Conservation (phyloP, 306 rosid species). For the Delonix regia region DNA sequence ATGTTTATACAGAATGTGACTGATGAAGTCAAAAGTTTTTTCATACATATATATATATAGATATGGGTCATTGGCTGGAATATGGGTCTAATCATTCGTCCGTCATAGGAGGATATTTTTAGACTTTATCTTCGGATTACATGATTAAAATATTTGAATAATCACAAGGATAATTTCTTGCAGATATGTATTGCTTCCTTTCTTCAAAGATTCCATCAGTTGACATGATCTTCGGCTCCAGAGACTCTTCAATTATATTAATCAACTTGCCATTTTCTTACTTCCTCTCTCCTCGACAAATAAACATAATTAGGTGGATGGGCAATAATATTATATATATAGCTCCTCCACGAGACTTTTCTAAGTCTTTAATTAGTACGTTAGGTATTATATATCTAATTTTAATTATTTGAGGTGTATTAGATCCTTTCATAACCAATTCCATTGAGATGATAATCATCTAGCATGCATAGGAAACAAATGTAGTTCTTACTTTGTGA, state of each 20-base stretch:
- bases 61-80: not conserved
- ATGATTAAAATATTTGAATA: not conserved
- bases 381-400: too few species aligned
- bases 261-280: not conserved
- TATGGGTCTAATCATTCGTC: not conserved
- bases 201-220: not conserved
- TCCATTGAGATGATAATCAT: too few species aligned
- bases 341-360: too few species aligned
- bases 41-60: not conserved
- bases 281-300: not conserved
- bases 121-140: not conserved
- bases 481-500: too few species aligned
- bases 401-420: not conserved
- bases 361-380: too few species aligned
- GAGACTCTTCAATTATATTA: not conserved
- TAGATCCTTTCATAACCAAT: too few species aligned
- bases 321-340: not conserved
- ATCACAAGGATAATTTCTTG: not conserved
- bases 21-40: too few species aligned
- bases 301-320: not conserved
- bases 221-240: not conserved
- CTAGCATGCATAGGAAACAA: too few species aligned
- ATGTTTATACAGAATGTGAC: too few species aligned
- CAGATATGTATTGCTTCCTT: not conserved
- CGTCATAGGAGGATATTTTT: not conserved